Conservation (phyloP, 495 filamentous ascomycete genomes). For the Lophiotrema nucula region DNA sequence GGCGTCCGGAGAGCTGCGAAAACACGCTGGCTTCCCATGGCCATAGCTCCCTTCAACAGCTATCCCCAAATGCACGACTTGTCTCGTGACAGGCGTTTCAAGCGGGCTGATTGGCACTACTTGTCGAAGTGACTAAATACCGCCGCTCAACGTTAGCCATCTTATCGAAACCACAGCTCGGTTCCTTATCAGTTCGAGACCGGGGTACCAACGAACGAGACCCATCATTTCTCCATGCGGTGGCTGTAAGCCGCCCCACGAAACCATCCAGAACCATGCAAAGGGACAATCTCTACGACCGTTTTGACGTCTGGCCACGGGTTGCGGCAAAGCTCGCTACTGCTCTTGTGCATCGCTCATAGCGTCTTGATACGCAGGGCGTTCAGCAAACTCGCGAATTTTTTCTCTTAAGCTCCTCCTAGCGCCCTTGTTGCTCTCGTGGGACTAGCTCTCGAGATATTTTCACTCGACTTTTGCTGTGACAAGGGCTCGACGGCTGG, state of each 20-base stretch:
- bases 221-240: constrained; percentile 2
- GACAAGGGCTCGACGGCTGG: constrained; percentile 9
- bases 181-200: constrained; percentile 24
- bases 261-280: constrained; percentile 17
- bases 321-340: constrained; percentile 8
- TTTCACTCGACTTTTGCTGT: neutral
- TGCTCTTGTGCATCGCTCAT: neutral
- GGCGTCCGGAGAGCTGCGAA: constrained; percentile 19
- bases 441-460: constrained; percentile 10
- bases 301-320: constrained; percentile 17
- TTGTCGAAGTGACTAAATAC: constrained; percentile 27
- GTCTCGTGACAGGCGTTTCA: constrained; percentile 13
- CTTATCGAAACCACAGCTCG: constrained; percentile 25
- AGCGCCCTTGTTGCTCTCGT: neutral
- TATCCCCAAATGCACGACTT: constrained; percentile 3
- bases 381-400: neutral
- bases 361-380: neutral
- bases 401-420: constrained; percentile 9
- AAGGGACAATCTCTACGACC: constrained; percentile 4
- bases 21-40: neutral
- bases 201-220: constrained; percentile 16
- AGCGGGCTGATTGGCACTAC: constrained; percentile 13
- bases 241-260: constrained; percentile 9
- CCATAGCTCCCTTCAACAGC: constrained; percentile 2
- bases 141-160: constrained; percentile 17